These are phyloP conservation scores for Metschnikowia henanensis DNA, from an alignment of 805 yeast species.

Conservation along the genomic window DNA sequence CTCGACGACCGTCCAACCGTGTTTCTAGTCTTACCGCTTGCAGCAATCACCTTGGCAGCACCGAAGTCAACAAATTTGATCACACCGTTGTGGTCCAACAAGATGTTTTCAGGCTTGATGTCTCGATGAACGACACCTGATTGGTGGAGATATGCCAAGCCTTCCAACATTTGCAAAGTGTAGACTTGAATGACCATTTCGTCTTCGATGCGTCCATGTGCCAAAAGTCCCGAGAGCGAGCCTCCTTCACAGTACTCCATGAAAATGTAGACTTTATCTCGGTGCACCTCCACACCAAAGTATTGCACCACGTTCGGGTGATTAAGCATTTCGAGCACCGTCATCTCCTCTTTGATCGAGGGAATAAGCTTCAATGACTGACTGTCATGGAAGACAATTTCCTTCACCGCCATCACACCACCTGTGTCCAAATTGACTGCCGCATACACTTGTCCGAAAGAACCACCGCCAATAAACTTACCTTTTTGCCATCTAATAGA, in stretches of 20 bases:
- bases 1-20: constrained; percentile 5
- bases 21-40: constrained; percentile 48
- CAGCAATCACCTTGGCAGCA: constrained; percentile 88
- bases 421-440: constrained; percentile 94
- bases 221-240: constrained; percentile 78
- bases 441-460: constrained; percentile 92
- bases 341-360: constrained; percentile 93
- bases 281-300: constrained; percentile 95
- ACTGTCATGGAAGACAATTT: constrained; percentile 85
- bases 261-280: constrained; percentile 91
- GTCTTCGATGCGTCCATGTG: constrained; percentile 93
- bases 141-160: constrained; percentile 90
- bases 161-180: constrained; percentile 91
- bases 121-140: constrained; percentile 97
- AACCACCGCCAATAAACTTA: constrained; percentile 88
- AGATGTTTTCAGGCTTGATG: constrained; percentile 91
- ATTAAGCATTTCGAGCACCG: constrained; percentile 88
- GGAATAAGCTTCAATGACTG: constrained; percentile 83
- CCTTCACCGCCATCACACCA: constrained; percentile 96
- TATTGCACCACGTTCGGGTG: constrained; percentile 97
- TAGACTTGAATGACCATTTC: constrained; percentile 90
- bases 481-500: constrained; percentile 98
- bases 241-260: constrained; percentile 99
- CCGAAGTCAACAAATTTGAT: constrained; percentile 97
- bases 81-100: constrained; percentile 88